Conservation (phyloP, 495 filamentous ascomycete genomes). For the Tuber brumale region DNA sequence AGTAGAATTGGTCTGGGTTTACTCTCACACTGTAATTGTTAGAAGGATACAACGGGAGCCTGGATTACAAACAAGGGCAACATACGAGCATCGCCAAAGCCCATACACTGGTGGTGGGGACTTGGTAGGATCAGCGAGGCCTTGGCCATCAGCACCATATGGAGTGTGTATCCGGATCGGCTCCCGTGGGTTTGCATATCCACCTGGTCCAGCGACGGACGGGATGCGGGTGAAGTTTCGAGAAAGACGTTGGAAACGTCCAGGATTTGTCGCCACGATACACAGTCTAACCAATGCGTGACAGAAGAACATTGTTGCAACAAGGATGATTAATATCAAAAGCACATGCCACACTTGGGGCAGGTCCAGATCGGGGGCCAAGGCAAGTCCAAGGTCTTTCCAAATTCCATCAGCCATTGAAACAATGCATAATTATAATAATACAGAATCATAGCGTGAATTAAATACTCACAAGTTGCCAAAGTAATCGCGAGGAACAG, state of each 20-base stretch:
- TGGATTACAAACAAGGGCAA: constrained; percentile 27
- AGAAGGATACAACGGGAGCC: constrained; percentile 8
- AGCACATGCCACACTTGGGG: constrained; percentile 64
- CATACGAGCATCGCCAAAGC: constrained; percentile 75
- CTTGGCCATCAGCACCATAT: constrained; percentile 26
- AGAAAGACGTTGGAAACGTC: constrained; percentile 32
- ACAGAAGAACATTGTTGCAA: constrained; percentile 69
- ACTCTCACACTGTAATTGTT: constrained; percentile 48
- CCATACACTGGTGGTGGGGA: constrained; percentile 81
- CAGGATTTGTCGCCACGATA: constrained; percentile 52
- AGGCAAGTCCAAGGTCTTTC: constrained; percentile 62
- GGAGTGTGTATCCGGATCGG: constrained; percentile 55
- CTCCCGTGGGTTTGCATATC: constrained; percentile 55
- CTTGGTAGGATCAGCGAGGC: constrained; percentile 44
- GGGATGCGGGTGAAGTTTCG: constrained; percentile 42
- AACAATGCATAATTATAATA: constrained; percentile 14
- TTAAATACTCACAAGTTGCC: constrained; percentile 52
- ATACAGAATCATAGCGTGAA: not conserved
- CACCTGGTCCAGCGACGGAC: constrained; percentile 48
- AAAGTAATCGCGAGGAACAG: constrained; percentile 52
- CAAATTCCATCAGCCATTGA: constrained; percentile 16
- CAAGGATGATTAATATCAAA: constrained; percentile 66
- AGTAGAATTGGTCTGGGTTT: constrained; percentile 72
- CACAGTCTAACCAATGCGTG: constrained; percentile 68
- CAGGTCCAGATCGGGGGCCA: constrained; percentile 51